Base-by-base conservation (phyloP, 163 green algal species). In the Scenedesmus sp. region DNA sequence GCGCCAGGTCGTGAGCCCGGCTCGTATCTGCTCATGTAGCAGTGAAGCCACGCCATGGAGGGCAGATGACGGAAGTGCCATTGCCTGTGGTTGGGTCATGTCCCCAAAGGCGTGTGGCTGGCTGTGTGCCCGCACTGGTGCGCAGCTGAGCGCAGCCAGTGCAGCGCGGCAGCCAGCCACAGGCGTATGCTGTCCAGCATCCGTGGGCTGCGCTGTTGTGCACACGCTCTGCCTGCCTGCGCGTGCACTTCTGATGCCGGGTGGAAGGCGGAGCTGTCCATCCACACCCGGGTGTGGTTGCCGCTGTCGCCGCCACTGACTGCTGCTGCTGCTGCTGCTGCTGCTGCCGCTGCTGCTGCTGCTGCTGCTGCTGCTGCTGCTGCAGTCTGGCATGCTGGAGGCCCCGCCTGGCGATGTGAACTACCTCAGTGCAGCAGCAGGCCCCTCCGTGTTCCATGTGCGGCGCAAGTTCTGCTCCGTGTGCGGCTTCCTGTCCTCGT, bases 391-490 rank as follows among this genome's bases (percentile, higher is more conserved):
- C 46, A 91, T 97, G 51, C 93, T 96, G 7, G 89, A 92, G 1
- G 83, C 94, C 33, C 92, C 95, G 0, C 68, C 93, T 16, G 85
- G 83, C 33, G 89, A 86, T 37, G 94, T 95, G n/a, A 95, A 43
- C 73, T 98, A 98, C 90, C 88, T 98, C 5, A 97, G 92, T 30
- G 95, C 96, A 1, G 93, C 94, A 30, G 94, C 94, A 3, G 92
- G 94, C 1, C 96, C 97, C 20, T 93, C 96, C 3, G 93, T 42
- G 10, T 89, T 61, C 20, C 72, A 73, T 16, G 88, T 92, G 22
- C n/a, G 93, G 0, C 93, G 96, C 61, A 96, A 97, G 78, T 98
- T 97, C 85, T 98, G 96, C 93, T 96, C 94, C 53, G 96, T 98
- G 0, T 98, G 96, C 78, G 96, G 96, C 49, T 95, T 95, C 88